Evolutionary conservation across 2,329 filamentous ascomycete genomes (phyloP), one percentile per base, ranked within the genome.

Genomic region (Pyrenochaeta sp.): DNA sequence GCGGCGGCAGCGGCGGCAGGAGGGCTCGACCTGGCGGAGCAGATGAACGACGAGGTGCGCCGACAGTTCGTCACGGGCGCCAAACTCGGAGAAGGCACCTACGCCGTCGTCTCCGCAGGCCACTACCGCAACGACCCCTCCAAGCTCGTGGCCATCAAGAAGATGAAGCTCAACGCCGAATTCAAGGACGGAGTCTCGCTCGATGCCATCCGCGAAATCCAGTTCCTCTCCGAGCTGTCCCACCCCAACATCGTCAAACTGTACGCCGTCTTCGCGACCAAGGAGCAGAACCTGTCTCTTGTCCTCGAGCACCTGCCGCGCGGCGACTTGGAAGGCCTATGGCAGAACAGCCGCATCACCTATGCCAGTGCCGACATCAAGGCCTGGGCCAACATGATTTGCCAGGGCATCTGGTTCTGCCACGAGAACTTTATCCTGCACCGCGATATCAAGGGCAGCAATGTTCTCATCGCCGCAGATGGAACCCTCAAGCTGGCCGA

Each of bases 371-470:
- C 89, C 13, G 94, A 99, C 71, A 91, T 97, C 72, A 99, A 99
- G 72, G 88, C 91, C 11, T 99, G 94, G 94, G 96, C 96, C 87
- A 89, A 89, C 53, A 97, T 97, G 94, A 81, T 97, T n/a, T 83
- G 83, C 19, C 86, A 93, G 28, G 94, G 89, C 18, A 85, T 97
- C 19, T 96, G 90, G 87, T 99, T 96, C 78, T 97, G 94, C 72
- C 94, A 99, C 72, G 89, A 92, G 68, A 95, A 94, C 71, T 93
- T 88, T 61, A 84, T 99, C 13, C 81, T 99, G 20, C 94, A 99
- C 74, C 89, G 94, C 60, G 94, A 99, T 77, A 97, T 99, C 78
- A 99, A 99, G 75, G 93, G 93, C 34, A 97, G 97, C 82, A 99
- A 99, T 76, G 77, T 97, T 73, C 81, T 99, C 47, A 96, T 99